These are phyloP conservation scores for Vitis amurensis DNA, from an alignment of 164 flowering plant species.

Conservation along the genomic window DNA sequence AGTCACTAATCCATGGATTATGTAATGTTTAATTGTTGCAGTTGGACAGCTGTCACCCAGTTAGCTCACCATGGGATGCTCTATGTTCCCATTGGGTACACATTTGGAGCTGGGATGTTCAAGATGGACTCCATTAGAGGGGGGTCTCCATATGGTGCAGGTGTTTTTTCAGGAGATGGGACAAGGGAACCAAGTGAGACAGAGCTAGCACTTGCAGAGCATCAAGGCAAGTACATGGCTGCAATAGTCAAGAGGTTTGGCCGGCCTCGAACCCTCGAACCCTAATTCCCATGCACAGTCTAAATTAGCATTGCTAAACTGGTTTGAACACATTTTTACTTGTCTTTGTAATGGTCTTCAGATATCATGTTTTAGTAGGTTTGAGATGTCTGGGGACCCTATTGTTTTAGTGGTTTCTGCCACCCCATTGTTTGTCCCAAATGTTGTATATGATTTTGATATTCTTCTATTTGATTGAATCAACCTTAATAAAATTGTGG, in stretches of 20 bases:
- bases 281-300: neutral
- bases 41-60: constrained; percentile 77
- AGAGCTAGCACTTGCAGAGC: constrained; percentile 69
- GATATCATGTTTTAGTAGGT: constrained; percentile 1
- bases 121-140: constrained; percentile 62
- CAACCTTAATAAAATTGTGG: neutral
- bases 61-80: constrained; percentile 75
- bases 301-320: constrained; percentile 1
- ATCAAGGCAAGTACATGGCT: constrained; percentile 81
- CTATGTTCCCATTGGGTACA: constrained; percentile 77
- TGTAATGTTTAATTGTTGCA: constrained; percentile 22
- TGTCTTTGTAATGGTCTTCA: neutral
- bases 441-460: constrained; percentile 5
- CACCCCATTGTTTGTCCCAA: neutral
- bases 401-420: neutral
- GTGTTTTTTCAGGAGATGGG: constrained; percentile 68
- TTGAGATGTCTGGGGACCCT: neutral
- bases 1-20: neutral
- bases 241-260: constrained; percentile 48
- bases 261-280: constrained; percentile 1
- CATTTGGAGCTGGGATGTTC: constrained; percentile 80
- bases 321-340: neutral
- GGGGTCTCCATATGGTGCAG: constrained; percentile 80
- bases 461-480: constrained; percentile 5
- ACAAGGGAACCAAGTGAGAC: constrained; percentile 57